These are phyloP conservation scores for Fusarium heterosporum DNA, from an alignment of 2,329 filamentous ascomycete species.

Conservation along the genomic window DNA sequence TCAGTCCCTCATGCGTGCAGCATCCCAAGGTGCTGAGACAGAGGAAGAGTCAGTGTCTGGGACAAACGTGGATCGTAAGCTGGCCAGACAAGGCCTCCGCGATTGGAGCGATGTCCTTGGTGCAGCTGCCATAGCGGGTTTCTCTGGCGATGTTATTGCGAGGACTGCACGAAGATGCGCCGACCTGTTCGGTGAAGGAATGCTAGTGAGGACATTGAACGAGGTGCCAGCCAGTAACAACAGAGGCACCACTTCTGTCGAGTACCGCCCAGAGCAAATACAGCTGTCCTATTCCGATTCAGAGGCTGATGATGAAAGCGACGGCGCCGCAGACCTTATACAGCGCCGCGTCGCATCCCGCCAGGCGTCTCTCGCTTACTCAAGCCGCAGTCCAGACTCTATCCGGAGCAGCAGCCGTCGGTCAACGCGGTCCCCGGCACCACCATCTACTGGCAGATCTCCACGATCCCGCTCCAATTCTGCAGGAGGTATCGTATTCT, in stretches of 20 bases:
- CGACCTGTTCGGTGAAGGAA: slow-evolving; percentile 77
- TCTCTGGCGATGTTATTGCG: slow-evolving; percentile 72
- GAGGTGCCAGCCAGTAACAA: slow-evolving; percentile 47
- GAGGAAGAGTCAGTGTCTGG: slow-evolving; percentile 30
- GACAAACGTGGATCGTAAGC: slow-evolving; percentile 43
- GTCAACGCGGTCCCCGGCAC: slow-evolving; percentile 37
- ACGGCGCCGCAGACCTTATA: slow-evolving; percentile 41
- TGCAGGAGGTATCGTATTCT: slow-evolving; percentile 52
- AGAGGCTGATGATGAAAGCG: slow-evolving; percentile 44
- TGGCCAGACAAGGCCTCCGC: slow-evolving; percentile 61
- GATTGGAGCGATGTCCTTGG: slow-evolving; percentile 91
- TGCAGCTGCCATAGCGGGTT: slow-evolving; percentile 79
- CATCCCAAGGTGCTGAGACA: slow-evolving; percentile 31
- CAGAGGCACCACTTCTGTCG: slow-evolving; percentile 43
- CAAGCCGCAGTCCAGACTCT: slow-evolving; percentile 45
- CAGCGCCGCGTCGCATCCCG: slow-evolving; percentile 50
- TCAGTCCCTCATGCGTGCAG: slow-evolving; percentile 28
- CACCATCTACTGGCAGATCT: slow-evolving; percentile 16
- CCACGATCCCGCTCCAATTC: slow-evolving; percentile 46
- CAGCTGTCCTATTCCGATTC: slow-evolving; percentile 40
- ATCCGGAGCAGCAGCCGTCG: slow-evolving; percentile 40
- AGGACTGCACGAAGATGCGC: slow-evolving; percentile 80
- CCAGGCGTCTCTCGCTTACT: slow-evolving; percentile 46
- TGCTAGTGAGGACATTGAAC: slow-evolving; percentile 71
- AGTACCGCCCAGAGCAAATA: slow-evolving; percentile 50